Evolutionary conservation across 2,329 filamentous ascomycete species (phyloP), one percentile per base, ranked within the genome.

Genomic region (Penicillium hesseltinei): DNA sequence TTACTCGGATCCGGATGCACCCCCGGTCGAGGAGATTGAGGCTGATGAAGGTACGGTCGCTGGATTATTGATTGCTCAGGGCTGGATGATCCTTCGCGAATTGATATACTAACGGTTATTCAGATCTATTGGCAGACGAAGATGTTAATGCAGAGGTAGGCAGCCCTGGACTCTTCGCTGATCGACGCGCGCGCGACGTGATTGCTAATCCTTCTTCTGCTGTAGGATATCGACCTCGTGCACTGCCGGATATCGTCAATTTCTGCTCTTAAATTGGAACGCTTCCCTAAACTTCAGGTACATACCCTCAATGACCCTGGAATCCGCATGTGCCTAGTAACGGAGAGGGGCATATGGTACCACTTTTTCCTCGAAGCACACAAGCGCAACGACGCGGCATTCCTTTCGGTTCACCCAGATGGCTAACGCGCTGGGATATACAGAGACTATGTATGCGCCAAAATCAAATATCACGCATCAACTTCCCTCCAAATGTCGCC

Each of bases 391-490:
- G 19, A 17, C 50, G 6, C 21, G 29, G 8, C 17, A 36, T 33
- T 33, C 21, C 21, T 45, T n/a, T 25, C 15, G 17, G 6, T 36
- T 19, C 5, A 19, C 8, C 15, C n/a, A 51, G 39, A 21, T 44
- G 27, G 47, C 53, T 56, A 44, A 56, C 25, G 31, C 10, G 5
- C 8, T 17, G 13, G 19, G 5, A 43, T 36, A 38, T 42, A 35
- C 66, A 85, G 78, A 82, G 89, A 68, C 79, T 99, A 66, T 97
- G 93, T 72, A 87, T 99, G 21, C 91, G 94, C 48, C 93, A 99
- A 73, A 99, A 99, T 74, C 84, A 85, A 65, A 94, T 99, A 71
- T 82, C 89, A 62, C 80, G 86, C 48, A 90, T 97, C 73, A 86
- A 91, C 31, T 87, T 93, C 9, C 86, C 96, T 5, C 80, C 82